Base-by-base conservation (phyloP, 768 basidiomycete genomes). In the Boletus speciosus region DNA sequence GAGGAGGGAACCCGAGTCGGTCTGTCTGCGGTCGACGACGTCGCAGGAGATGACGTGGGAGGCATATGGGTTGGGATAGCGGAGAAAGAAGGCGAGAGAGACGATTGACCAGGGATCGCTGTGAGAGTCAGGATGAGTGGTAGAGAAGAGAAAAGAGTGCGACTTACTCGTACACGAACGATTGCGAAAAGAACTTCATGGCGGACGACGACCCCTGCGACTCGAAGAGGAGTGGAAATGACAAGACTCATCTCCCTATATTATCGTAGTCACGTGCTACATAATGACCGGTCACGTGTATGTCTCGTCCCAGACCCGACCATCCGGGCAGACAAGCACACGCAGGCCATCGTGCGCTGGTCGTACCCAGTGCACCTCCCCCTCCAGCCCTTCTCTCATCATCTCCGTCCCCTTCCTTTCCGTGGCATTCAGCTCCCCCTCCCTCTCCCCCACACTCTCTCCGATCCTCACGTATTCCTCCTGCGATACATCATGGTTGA, bases 101-200 rank as follows among this genome's bases (percentile, higher is more conserved):
- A 96, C 90, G 61, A 90, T 95, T 53, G 90, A 79, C 84, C 95
- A 93, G 70, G 93, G 83, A 82, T 97, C 92, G 79, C 93, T 94
- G 42, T 1, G 1, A 1, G 1, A 62, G 7, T 56, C 27, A 47
- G 16, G 2, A 15, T 15, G 36, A 27, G 11, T 0, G 12, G 1
- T 1, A 2, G 4, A 34, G 0, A 32, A 32, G 15, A 23, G 1
- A 14, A 1, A 7, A 9, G 8, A 4, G 2, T 14, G 5, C 25
- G 2, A 78, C 80, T 66, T 43, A 81, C 79, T 81, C 79, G 71
- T 81, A 81, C 71, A 79, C 73, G 64, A 78, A 81, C 62, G 79
- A 79, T 65, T 81, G 79, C 36, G 79, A 72, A 52, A 78, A 81
- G 71, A 81, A 78, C 74, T 72, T 78, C 79, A 81, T 81, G 60